Base-by-base conservation (phyloP, 148 eudicot genomes). In the Silene conica region DNA sequence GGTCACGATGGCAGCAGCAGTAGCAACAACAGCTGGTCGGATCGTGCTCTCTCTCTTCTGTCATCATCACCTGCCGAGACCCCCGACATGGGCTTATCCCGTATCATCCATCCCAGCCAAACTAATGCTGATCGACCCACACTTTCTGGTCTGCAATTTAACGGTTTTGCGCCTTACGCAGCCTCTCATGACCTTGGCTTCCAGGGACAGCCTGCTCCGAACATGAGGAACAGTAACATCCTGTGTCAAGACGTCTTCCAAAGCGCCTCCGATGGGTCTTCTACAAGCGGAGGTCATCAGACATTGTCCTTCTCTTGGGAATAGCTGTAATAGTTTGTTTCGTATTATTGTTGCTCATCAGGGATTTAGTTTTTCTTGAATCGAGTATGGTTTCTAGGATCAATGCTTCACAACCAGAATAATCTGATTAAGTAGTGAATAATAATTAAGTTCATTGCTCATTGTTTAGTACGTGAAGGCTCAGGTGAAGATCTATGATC, bases 11-110 rank as follows among this genome's bases (percentile, higher is more conserved):
- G 66, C 74, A 62, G 71, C 68, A 69, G 81, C 64, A 69, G 60
- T 67, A 73, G 21, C 63, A 69, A 25, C 62, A 60, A 69, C 78
- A 50, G 55, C 70, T 50, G 46, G 14, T 79, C 87, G 48, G 87
- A 87, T 76, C 86, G 92, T 90, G 98, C 98, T 92, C 98, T 89
- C 96, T 90, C 98, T 93, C 96, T 93, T 93, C 98, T 93, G 98
- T 93, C 98, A 93, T 87, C 87, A 31, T 81, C 88, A 25, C 69
- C 91, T 80, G 76, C 96, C 76, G 84, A 83, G 73, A 78, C 79
- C 71, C 78, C 83, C 38, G 88, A 80, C 56, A 80, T 79, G 78
- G 87, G 84, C 20, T 76, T 85, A 50, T 80, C 74, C 78, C 86
- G 80, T 8, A 63, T 85, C 74, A 71, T 80, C 77, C 89, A 67